Conservation (phyloP, 345 rosid genomes). For the Boechera divaricarpa region DNA sequence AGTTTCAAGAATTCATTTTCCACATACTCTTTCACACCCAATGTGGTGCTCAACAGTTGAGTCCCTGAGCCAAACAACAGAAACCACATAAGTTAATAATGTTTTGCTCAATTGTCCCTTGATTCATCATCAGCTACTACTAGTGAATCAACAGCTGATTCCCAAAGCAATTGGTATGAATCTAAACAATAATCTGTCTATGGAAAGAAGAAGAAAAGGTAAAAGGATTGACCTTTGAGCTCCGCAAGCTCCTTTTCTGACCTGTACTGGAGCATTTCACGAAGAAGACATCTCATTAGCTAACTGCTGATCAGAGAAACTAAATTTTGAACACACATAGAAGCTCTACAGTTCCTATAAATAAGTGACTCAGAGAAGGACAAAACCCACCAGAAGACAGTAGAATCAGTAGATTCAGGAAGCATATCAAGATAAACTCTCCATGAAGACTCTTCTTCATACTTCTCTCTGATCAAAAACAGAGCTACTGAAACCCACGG, state of each 20-base stretch:
- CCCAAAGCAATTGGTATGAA: slow-evolving; percentile 10
- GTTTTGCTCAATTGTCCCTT: background rate
- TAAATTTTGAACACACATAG: background rate
- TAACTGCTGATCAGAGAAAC: background rate
- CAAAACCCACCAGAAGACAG: slow-evolving; percentile 79
- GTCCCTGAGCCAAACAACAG: slow-evolving; percentile 56
- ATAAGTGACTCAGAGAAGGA: slow-evolving; percentile 23
- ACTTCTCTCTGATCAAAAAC: slow-evolving; percentile 80
- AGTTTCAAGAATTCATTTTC: slow-evolving; percentile 64
- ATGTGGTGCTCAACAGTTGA: slow-evolving; percentile 75
- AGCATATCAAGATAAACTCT: slow-evolving; percentile 80
- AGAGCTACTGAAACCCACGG: slow-evolving; percentile 91
- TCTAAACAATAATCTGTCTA: slow-evolving; percentile 11
- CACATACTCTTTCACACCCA: slow-evolving; percentile 71
- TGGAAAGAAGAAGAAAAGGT: background rate
- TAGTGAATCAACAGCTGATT: background rate
- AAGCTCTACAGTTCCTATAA: no score
- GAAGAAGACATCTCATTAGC: slow-evolving; percentile 47
- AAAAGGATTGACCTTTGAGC: slow-evolving; percentile 68
- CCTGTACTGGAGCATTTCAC: slow-evolving; percentile 83
- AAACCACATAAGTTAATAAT: slow-evolving; percentile 1
- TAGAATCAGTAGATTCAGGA: slow-evolving; percentile 76
- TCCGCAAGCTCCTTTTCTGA: slow-evolving; percentile 94
- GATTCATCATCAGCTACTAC: slow-evolving; percentile 6
- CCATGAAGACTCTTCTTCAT: slow-evolving; percentile 65